Percentiles rank a stretch among this genome's conserved stretches.
Evolutionary conservation across 176 grass and related monocot genomes (phyloP).

Genomic region (Musa troglodytarum): DNA sequence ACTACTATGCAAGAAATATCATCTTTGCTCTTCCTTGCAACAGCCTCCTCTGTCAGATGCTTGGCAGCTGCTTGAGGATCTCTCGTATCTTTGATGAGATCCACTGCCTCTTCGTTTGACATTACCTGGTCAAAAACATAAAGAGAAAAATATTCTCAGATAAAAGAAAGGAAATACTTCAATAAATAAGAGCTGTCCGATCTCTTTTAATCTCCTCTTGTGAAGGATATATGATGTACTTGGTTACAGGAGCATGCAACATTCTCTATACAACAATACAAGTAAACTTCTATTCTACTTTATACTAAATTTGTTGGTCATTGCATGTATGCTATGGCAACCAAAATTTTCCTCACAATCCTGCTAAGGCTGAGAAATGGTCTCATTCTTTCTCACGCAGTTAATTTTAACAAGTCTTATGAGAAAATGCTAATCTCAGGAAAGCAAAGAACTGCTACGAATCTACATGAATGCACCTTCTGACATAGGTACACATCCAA

Average conservation of each 20-base stretch:
- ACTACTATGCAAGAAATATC: slow-evolving; percentile 89
- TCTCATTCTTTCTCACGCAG: background rate
- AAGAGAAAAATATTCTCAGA: background rate
- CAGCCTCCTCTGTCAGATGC: slow-evolving; percentile 58
- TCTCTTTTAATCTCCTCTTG: too few relatives aligned
- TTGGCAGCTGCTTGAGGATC: slow-evolving; percentile 66
- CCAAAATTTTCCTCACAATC: too few relatives aligned
- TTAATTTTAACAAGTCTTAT: background rate
- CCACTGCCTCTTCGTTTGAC: slow-evolving; percentile 75
- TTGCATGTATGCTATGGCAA: too few relatives aligned
- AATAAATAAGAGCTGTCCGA: too few relatives aligned
- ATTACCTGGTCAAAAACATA: slow-evolving; percentile 45
- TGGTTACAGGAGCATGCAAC: too few relatives aligned
- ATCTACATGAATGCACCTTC: background rate
- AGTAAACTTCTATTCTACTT: background rate
- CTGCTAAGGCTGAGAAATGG: too few relatives aligned
- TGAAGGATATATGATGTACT: too few relatives aligned
- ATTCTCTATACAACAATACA: background rate
- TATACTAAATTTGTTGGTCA: too few relatives aligned
- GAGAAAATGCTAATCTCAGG: background rate
- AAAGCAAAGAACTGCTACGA: too few relatives aligned
- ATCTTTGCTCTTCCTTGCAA: slow-evolving; percentile 75
- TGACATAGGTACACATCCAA: background rate
- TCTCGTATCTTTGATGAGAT: slow-evolving; percentile 71
- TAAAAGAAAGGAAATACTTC: background rate